Evolutionary conservation across 208 protist species (phyloP), one percentile per base, ranked within the genome.

Genomic region (Trypanosoma scelopori): DNA sequence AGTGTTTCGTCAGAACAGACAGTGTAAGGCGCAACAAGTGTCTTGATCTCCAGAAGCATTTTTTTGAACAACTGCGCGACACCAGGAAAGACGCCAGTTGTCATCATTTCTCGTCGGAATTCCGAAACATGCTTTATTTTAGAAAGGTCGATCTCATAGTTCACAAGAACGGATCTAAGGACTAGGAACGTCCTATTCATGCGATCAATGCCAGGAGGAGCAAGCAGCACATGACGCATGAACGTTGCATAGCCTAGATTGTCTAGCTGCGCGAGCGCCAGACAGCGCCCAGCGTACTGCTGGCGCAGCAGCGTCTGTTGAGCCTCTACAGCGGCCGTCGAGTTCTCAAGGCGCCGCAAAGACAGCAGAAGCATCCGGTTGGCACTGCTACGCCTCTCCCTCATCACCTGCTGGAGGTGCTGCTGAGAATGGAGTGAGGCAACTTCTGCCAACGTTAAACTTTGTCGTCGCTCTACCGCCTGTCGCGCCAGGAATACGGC

Each of bases 21-120:
- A 25, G 55, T 11, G 15, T 30, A 60, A 25, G 32, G 20, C 20
- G 39, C 23, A 45, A 67, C 25, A 42, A 47, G 39, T 30, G 50
- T 30, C 42, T 75, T 70, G n/a, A 77, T 74, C 42, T 60, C 55
- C 22, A 70, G 49, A 32, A 75, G 56, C 45, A 43, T 55, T n/a
- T 60, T 55, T 30, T 57, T 61, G 28, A 77, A 77, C n/a, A 77
- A 15, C 3, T 45, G 37, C 49, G 75, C 71, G 12, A 35, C 45
- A 9, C 22, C 13, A 6, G 60, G 20, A 12, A 37, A 39, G 7
- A 53, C 37, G 5, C 27, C 51, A 20, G n/a, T n/a, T 18, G 3
- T 5, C 22, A 16, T 6, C 27, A 25, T 4, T 15, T 22, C 15
- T 20, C 6, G 20, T 27, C 13, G 35, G 9, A 64, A 22, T 7